Base-by-base conservation (phyloP, 148 eudicot genomes). In the Tetragonia tetragonoides region DNA sequence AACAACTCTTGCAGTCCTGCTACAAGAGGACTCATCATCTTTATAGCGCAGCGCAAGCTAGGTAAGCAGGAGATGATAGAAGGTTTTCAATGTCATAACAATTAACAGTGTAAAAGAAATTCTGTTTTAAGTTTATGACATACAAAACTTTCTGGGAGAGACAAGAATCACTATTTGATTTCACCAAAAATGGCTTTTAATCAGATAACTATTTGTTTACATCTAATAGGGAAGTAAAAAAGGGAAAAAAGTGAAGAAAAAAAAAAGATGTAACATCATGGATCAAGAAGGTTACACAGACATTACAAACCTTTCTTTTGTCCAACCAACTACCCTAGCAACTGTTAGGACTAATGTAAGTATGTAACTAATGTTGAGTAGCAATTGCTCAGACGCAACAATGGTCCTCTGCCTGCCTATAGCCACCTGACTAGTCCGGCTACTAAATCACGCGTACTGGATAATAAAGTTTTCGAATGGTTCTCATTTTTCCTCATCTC, bases 401-500 rank as follows among this genome's bases (percentile, higher is more conserved):
- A 70, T 54, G 59, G 73, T 40, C 54, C 51, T 24, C 39, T 42
- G 69, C 15, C 81, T 39, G 68, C 76, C 6, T 9, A 20, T 51
- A 57, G 51, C 65, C 39, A 42, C 67, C 17, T 41, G 28, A 10
- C 15, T 68, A 47, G 28, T 15, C 62, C 46, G 10, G 9, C 21
- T 38, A 47, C 34, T 14, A 23, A 54, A 49, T 18, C 42, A 18
- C 34, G 72, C 37, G 51, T 20, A 20, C 34, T 20, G 65, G 40
- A 53, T 42, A 23, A 18, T 2, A 64, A 6, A n/a, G 1, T 1
- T 64, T 64, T 3, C 21, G 49, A 69, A 4, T n/a, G 37, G 76
- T 18, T 65, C 40, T 76, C 54, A 75, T 57, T 51, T 79, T 53
- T 49, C 53, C 10, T 67, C 75, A 39, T 70, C 80, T 54, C 62